Percentiles rank a stretch among this genome's conserved stretches.
These are phyloP conservation scores for Arctium minus DNA, from an alignment of 129 eudicot species.

Conservation along the genomic window DNA sequence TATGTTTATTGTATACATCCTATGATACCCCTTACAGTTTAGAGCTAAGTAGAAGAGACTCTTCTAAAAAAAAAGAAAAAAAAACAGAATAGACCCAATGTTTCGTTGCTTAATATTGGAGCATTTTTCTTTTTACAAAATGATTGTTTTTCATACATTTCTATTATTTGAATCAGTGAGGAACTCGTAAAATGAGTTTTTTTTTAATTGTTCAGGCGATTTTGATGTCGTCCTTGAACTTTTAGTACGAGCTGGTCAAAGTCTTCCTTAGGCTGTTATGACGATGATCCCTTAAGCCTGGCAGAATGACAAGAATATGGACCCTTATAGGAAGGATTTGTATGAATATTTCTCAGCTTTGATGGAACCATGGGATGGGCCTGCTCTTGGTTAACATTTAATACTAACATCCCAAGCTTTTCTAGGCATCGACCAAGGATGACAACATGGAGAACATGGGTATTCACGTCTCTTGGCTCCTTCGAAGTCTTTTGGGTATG, in stretches of 20 bases:
- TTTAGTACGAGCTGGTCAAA: conserved; percentile 91
- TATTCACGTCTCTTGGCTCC: conserved; percentile 76
- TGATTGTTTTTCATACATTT: background rate
- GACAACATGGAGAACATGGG: conserved; percentile 88
- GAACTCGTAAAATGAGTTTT: background rate
- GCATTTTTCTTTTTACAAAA: no score
- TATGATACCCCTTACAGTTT: background rate
- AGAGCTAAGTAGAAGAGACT: background rate
- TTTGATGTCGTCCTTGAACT: conserved; percentile 98
- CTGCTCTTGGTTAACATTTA: conserved; percentile 61
- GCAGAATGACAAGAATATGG: conserved; percentile 99
- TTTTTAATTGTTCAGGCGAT: conserved; percentile 46
- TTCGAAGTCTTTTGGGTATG: conserved; percentile 88
- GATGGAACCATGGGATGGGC: conserved; percentile 99
- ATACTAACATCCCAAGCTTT: background rate
- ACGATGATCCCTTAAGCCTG: conserved; percentile 99
- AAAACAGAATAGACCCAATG: no score
- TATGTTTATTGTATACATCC: background rate
- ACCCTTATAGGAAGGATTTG: conserved; percentile 76
- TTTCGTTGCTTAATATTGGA: no score
- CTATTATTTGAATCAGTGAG: background rate
- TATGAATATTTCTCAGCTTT: conserved; percentile 90
- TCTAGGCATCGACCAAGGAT: conserved; percentile 57
- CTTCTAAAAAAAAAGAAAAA: background rate
- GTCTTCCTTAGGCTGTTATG: conserved; percentile 98